Evolutionary conservation across 1,139 yeast genomes (phyloP), one percentile per base, ranked within the genome.

Genomic region (Debaryomyces sp.): DNA sequence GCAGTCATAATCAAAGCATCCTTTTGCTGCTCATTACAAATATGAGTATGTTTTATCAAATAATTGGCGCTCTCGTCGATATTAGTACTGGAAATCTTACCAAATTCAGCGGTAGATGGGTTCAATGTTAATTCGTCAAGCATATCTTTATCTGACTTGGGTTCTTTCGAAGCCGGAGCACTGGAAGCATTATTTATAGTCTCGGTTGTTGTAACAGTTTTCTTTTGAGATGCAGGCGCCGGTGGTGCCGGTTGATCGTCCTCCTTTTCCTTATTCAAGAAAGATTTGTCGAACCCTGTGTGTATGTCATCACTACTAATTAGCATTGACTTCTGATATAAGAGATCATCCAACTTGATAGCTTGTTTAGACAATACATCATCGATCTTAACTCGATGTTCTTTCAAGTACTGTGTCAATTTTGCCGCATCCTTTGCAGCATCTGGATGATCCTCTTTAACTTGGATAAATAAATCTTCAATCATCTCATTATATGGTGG

Each of bases 1-100:
- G 98, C 96, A 23, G 87, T 85, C 97, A 94, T 92, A 63, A 92
- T 75, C 50, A 95, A 80, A 0, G 96, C 92, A 67, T 95, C 99
- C 63, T 92, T 91, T 63, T 94, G 98, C 51, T 83, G 84, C 56
- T 88, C 92, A 3, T 83, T 82, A 48, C 92, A 82, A 51, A 95
- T 88, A 49, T 78, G 74, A 29, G 89, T 82, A 64, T 91, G 89
- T 49, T 69, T 61, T 54, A 78, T 68, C 57, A 88, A 70, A 63
- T 72, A 85, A 45, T 69, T 69, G 50, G 84, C 78, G 57, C 85
- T 75, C 48, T 71, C 68, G 40, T 70, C 59, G 48, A 81, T 73
- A 45, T 86, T 75, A 27, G 73, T 70, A 5, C 70, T 56, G 2
- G 83, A 68, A 29, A 92, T 78, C 44, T 78, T 69, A 5, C 94